A percentile compares a stretch with the other conserved stretches of the same genome.
These are phyloP conservation scores for Diutina pseudorugosa DNA, from an alignment of 1,139 yeast genomes.

Conservation along the genomic window DNA sequence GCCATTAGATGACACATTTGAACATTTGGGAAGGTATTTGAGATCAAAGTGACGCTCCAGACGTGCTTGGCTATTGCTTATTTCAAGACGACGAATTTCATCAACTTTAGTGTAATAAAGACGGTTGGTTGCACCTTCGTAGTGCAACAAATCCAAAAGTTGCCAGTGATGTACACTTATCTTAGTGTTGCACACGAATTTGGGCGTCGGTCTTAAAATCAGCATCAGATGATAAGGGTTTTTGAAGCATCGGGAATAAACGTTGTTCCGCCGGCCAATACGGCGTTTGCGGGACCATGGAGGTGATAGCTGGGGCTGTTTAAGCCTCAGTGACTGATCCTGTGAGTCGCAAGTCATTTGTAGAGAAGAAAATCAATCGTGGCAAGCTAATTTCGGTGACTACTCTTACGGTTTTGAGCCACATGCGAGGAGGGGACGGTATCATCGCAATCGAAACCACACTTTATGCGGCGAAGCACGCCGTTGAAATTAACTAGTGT, in stretches of 20 bases:
- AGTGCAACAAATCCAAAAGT: conserved; percentile 60
- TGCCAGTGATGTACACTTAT: conserved; percentile 59
- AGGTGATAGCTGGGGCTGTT: background rate
- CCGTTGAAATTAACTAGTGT: background rate
- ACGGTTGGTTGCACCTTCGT: conserved; percentile 17
- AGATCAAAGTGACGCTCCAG: conserved; percentile 1
- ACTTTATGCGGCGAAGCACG: background rate
- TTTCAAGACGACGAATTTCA: conserved; percentile 14
- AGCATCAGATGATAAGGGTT: background rate
- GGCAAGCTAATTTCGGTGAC: background rate
- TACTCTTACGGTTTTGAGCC: background rate
- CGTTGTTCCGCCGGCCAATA: background rate
- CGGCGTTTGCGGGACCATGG: conserved; percentile 2
- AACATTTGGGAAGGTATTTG: background rate
- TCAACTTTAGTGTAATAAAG: conserved; percentile 25
- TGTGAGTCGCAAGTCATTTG: background rate
- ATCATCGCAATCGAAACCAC: background rate
- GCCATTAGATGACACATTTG: background rate
- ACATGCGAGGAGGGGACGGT: background rate
- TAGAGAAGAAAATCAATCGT: background rate
- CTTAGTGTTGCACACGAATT: background rate
- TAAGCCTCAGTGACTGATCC: background rate
- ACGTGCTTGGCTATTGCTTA: conserved; percentile 12
- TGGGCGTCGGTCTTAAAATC: background rate
- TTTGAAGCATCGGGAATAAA: conserved; percentile 1